Base-by-base conservation (phyloP, 345 rosid genomes). In the Eucalyptus erythrocorys region DNA sequence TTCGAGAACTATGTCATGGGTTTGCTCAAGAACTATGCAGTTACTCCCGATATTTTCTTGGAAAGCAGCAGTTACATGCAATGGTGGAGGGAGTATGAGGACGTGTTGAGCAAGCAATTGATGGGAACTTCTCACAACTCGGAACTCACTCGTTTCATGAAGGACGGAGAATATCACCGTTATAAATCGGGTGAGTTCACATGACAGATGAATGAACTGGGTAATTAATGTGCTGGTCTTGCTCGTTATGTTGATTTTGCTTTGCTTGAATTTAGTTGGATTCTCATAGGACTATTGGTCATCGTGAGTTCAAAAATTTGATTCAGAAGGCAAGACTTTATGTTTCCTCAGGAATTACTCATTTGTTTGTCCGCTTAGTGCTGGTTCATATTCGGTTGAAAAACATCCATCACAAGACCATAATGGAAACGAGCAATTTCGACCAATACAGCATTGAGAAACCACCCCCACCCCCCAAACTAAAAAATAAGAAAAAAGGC, bases 41-140 rank as follows among this genome's bases (percentile, higher is more conserved):
- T 94, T 7, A 94, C 96, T 71, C 95, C 97, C 2, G 97, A 96
- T 88, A 94, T 97, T 43, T 97, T 95, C 95, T 87, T 92, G 92
- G 82, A 43, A 53, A 24, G 57, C 4, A 93, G 97, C 92, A 95
- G 95, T 87, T 96, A 95, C 88, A 94, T 94, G 97, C 89, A 48
- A 81, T 96, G 97, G 97, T 96, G 98, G 96, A 82, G 22, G 64
- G 90, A 90, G 71, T 95, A 92, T 88, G 89, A 92, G 90, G 48
- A 61, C 57, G 53, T 94, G 37, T 47, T 89, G 48, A 37, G 15
- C 22, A 64, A 42, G 13, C 22, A 85, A n/a, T 68, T 51, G 55
- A 87, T 51, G 55, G 91, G 85, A 76, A 17, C 85, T 34, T 43
- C 47, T 12, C 57, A 87, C 80, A 53, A 34, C 49, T 92, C 94